Percentiles rank a stretch among this genome's conserved stretches.
phyloP scores from a whole-genome alignment of 768 basidiomycete species.

The Sarcodon sp. region DNA sequence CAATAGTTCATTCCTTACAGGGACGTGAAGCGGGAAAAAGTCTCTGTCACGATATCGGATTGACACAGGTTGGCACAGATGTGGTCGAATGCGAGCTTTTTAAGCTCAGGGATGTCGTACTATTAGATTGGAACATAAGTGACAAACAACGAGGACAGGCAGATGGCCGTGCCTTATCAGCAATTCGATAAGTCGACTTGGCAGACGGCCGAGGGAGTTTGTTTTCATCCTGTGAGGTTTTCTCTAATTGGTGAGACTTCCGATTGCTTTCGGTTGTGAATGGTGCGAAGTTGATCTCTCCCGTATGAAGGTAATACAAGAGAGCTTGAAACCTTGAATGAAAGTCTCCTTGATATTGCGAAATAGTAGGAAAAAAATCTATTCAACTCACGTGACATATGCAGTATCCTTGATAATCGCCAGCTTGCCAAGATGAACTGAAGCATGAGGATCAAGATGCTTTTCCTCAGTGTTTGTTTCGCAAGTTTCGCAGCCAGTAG shows the following conservation, averaged over 20 bases:
- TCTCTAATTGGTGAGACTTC: conserved; percentile 1
- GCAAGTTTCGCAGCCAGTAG: too few relatives aligned
- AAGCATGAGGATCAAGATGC: too few relatives aligned
- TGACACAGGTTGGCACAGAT: conserved; percentile 4
- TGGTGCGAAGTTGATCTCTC: conserved; percentile 18
- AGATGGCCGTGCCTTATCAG: conserved; percentile 7
- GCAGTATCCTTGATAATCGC: conserved; percentile 8
- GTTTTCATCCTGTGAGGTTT: not conserved
- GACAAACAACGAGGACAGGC: not conserved
- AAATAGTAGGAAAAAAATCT: not conserved
- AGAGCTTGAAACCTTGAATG: conserved; percentile 22
- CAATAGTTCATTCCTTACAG: conserved; percentile 6
- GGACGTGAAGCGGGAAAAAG: conserved; percentile 11
- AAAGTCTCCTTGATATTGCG: not conserved
- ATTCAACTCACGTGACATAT: conserved; percentile 8
- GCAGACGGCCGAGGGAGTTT: conserved; percentile 9
- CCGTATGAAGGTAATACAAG: conserved; percentile 26
- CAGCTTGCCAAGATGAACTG: not conserved
- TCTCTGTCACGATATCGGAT: conserved; percentile 12
- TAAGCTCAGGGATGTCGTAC: conserved; percentile 10
- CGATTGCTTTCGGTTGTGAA: conserved; percentile 12
- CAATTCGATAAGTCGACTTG: conserved; percentile 12
- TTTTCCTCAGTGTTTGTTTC: too few relatives aligned
- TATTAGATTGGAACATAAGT: not conserved
- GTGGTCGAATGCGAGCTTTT: conserved; percentile 6